These are phyloP conservation scores for Erysimum cheiri DNA, from an alignment of 441 rosid genomes.

Conservation along the genomic window DNA sequence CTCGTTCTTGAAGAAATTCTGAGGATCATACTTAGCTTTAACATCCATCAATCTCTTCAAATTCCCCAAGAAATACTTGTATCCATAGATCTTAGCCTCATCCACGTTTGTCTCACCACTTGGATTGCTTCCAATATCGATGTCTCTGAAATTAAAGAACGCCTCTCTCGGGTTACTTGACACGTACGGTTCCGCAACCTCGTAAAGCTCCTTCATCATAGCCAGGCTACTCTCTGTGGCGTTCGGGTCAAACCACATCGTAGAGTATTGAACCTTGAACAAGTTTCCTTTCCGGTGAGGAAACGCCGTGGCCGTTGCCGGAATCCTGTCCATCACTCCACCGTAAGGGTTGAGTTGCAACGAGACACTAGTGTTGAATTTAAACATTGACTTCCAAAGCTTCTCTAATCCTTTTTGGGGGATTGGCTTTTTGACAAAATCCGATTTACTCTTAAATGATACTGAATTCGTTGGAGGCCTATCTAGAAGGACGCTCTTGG, in stretches of 20 bases:
- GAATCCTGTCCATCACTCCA: slow-evolving; percentile 61
- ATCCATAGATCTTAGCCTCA: slow-evolving; percentile 35
- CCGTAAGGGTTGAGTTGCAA: slow-evolving; percentile 70
- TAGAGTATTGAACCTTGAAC: slow-evolving; percentile 57
- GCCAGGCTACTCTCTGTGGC: slow-evolving; percentile 35
- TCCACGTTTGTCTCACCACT: slow-evolving; percentile 36
- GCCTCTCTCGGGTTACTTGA: slow-evolving; percentile 66
- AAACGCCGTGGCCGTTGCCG: slow-evolving; percentile 50
- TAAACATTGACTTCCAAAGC: slow-evolving; percentile 55
- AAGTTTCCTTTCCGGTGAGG: slow-evolving; percentile 67
- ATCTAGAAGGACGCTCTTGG: slow-evolving; percentile 61
- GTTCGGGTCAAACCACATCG: slow-evolving; percentile 51
- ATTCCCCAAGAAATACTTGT: slow-evolving; percentile 49
- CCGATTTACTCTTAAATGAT: slow-evolving; percentile 75
- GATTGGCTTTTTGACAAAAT: slow-evolving; percentile 57
- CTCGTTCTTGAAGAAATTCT: slow-evolving; percentile 52
- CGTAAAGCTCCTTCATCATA: slow-evolving; percentile 50
- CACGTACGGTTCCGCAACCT: slow-evolving; percentile 58
- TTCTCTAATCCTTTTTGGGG: slow-evolving; percentile 60
- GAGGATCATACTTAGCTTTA: slow-evolving; percentile 53
- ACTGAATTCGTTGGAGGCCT: slow-evolving; percentile 54
- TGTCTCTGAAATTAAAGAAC: slow-evolving; percentile 70
- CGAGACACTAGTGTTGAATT: slow-evolving; percentile 55
- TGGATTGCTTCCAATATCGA: slow-evolving; percentile 51
- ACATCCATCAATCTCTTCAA: slow-evolving; percentile 49